Base-by-base conservation (phyloP, 2,329 filamentous ascomycete species). In the Neoscytalidium dimidiatum region DNA sequence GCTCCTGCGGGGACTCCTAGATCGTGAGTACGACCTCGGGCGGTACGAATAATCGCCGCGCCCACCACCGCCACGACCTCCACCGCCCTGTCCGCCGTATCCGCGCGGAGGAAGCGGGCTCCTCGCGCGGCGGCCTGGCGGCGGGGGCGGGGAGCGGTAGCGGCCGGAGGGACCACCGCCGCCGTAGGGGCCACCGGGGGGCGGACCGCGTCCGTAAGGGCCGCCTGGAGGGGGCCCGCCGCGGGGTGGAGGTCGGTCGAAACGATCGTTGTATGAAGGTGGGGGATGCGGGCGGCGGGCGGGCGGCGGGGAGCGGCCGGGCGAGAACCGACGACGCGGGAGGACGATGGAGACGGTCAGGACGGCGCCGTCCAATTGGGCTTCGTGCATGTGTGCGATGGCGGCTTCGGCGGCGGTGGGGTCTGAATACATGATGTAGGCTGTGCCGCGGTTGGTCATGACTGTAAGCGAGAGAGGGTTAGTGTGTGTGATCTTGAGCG, bases 321-420 rank as follows among this genome's bases (percentile, higher is more conserved):
- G 56, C 6, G 92, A 94, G 72, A 97, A 92, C 71, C 92, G 92
- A 72, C 91, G 88, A 57, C 91, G 87, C 0, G 92, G 92, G 38
- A 96, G 83, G 28, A 97, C 92, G 69, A 97, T 95, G 49, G 92
- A 95, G 56, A 97, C 94, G 72, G 90, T 90, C 73, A 97, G 89
- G 43, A 88, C 84, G 23, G 89, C 87, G 60, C 93, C 93, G 77
- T 97, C 94, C 29, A 97, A 81, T 74, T 96, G 92, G n/a, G 92
- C 92, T 80, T 99, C 95, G 78, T 99, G 95, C 95, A 99, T 98
- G 75, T 96, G 92, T 19, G 94, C 88, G 71, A 97, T 96, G 29
- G 95, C 95, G 14, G 88, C 84, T 78, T 97, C 92, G 26, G 95
- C 94, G 68, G 94, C 90, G 57, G 86, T 83, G 68, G 93, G 87